Evolutionary conservation across 306 rosid species (phyloP), one percentile per base, ranked within the genome.

Genomic region (Cucurbita maxima): DNA sequence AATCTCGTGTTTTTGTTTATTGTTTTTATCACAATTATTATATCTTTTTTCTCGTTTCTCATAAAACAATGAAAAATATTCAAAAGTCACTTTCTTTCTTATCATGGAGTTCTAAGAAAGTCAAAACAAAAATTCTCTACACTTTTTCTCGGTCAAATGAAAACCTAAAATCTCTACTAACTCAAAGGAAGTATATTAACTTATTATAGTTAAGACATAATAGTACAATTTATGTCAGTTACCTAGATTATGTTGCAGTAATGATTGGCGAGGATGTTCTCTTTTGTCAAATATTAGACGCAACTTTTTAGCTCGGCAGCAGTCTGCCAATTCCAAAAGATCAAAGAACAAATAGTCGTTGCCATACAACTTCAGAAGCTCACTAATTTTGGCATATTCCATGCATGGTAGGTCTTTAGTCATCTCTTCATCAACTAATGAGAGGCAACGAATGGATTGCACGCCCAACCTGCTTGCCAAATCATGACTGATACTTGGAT

Each of bases 211-310:
- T 45, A 25, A 68, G 41, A 69, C 73, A 69, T 48, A 13, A 48
- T 67, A 67, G 72, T 11, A 20, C 60, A 8, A 13, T 34, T 25
- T 48, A 50, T 16, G 52, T 18, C 44, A 67, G 14, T 82, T 82
- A 93, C 98, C 98, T 79, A 93, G 80, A 83, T 93, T 93, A 83
- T 93, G 96, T 78, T 93, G 98, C 81, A 93, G 93, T 84, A 93
- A 78, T 74, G 97, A 90, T 87, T 88, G 97, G 22, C 92, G 81
- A 59, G 96, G 90, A 85, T 93, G 98, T 79, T 89, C 96, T 84
- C 98, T 90, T 87, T 88, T 88, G 82, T 93, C 98, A 83, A 88
- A 86, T 74, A 93, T 83, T 67, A 93, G 84, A 86, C 91, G 98
- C 67, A 93, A 79, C 76, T 84, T 93, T 83, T 77, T 86, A 76